These are phyloP conservation scores for Gleditsia sinensis DNA, from an alignment of 306 rosid species.

Conservation along the genomic window DNA sequence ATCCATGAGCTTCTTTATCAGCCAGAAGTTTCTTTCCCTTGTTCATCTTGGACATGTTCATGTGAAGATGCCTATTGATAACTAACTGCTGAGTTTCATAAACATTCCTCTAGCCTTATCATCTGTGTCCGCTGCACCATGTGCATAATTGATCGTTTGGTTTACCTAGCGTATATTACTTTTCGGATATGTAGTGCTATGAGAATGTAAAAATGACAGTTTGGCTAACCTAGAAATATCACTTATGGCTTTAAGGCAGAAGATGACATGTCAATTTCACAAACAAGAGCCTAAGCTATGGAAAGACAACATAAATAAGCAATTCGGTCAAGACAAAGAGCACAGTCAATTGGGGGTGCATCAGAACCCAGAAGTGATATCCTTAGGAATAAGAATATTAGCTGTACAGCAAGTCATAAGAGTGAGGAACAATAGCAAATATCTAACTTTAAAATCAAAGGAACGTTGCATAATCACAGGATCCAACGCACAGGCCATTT, in stretches of 20 bases:
- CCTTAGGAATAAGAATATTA: not conserved
- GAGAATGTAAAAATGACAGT: not conserved
- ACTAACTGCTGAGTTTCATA: not conserved
- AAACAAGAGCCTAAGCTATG: not conserved
- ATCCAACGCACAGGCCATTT: not conserved
- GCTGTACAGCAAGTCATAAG: slow-evolving; percentile 21
- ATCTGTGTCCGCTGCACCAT: not conserved
- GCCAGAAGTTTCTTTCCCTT: not conserved
- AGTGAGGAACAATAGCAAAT: not conserved
- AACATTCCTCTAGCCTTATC: too few species aligned
- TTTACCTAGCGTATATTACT: too few species aligned
- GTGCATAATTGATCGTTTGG: too few species aligned
- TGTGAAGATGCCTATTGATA: not conserved
- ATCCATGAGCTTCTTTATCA: slow-evolving; percentile 2
- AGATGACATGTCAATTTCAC: not conserved
- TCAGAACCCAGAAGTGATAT: not conserved
- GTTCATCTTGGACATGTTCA: too few species aligned
- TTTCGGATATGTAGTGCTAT: not conserved
- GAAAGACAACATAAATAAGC: not conserved
- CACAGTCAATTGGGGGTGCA: not conserved
- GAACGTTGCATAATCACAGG: not conserved
- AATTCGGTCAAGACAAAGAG: not conserved
- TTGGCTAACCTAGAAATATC: not conserved
- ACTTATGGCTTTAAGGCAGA: not conserved
- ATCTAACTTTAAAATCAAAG: not conserved